Evolutionary conservation across 192 early-diverging fungal genomes (phyloP).

Genomic region (Backusella australiensis): DNA sequence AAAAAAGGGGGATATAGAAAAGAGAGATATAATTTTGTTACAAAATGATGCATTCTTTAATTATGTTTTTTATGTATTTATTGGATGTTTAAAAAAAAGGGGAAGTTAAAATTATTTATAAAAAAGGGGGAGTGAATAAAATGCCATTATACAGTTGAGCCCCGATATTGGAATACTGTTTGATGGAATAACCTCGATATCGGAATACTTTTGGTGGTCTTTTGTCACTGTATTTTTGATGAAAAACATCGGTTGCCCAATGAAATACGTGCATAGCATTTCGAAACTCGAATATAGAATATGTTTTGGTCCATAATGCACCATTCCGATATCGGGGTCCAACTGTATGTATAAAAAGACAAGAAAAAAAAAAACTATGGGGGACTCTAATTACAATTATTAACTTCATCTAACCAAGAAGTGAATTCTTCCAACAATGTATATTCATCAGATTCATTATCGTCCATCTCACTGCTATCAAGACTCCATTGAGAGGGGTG

Average conservation of each 20-base stretch:
- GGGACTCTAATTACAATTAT: too few species aligned
- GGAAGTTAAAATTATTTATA: background rate
- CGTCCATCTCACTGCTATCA: background rate
- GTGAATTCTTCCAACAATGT: background rate
- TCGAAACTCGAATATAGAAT: too few species aligned
- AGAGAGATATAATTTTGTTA: background rate
- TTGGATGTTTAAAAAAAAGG: background rate
- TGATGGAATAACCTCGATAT: too few species aligned
- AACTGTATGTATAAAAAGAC: background rate
- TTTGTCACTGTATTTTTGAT: too few species aligned
- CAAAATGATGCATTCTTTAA: slow-evolving; percentile 2
- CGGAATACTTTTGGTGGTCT: too few species aligned
- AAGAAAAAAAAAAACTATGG: background rate
- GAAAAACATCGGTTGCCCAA: too few species aligned
- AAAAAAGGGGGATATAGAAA: background rate
- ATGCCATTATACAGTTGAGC: too few species aligned
- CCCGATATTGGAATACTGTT: too few species aligned
- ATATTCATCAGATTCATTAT: background rate
- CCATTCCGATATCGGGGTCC: too few species aligned
- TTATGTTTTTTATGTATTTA: background rate
- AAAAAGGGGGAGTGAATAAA: background rate
- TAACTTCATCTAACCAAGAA: background rate
- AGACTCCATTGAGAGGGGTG: slow-evolving; percentile 32
- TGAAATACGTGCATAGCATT: too few species aligned
- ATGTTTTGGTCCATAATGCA: too few species aligned